phyloP scores from a whole-genome alignment of 2,329 filamentous ascomycete genomes.

The Monosporascus sp. region DNA sequence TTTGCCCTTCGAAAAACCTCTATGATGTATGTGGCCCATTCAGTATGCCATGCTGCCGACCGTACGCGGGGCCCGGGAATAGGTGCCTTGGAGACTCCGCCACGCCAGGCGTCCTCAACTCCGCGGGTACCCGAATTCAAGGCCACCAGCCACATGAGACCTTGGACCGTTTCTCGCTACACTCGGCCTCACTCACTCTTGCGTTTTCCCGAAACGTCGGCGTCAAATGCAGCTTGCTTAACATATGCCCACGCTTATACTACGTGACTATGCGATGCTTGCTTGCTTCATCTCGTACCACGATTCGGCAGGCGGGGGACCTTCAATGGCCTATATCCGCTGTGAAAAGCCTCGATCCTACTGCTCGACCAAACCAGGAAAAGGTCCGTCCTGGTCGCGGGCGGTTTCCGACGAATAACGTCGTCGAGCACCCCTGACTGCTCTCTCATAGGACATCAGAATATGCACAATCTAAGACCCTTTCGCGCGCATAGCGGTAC shows the following conservation, averaged over 20 bases:
- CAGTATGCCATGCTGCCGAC: conserved; percentile 33
- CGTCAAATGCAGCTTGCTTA: background rate
- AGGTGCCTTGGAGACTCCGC: conserved; percentile 1
- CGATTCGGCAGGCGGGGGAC: background rate
- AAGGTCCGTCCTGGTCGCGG: conserved; percentile 17
- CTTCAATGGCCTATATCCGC: background rate
- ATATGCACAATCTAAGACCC: conserved; percentile 35
- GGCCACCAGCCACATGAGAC: background rate
- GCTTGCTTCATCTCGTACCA: background rate
- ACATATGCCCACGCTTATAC: background rate
- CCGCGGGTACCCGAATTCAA: background rate
- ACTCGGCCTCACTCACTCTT: background rate
- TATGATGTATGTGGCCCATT: background rate
- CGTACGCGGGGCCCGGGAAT: conserved; percentile 17
- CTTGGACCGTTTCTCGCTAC: background rate
- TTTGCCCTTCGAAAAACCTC: background rate
- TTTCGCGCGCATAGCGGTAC: conserved; percentile 40
- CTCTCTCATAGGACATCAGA: conserved; percentile 34
- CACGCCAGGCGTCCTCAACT: background rate
- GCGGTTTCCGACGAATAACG: conserved; percentile 29
- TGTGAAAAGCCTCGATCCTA: conserved; percentile 12
- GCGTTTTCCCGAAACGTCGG: background rate
- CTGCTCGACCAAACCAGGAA: conserved; percentile 21
- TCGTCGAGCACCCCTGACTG: conserved; percentile 23
- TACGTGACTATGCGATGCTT: background rate